A percentile compares a stretch with the other conserved stretches of the same genome.
phyloP scores from a whole-genome alignment of 371 early-diverging fungal species.

The Mucor ambiguus region DNA sequence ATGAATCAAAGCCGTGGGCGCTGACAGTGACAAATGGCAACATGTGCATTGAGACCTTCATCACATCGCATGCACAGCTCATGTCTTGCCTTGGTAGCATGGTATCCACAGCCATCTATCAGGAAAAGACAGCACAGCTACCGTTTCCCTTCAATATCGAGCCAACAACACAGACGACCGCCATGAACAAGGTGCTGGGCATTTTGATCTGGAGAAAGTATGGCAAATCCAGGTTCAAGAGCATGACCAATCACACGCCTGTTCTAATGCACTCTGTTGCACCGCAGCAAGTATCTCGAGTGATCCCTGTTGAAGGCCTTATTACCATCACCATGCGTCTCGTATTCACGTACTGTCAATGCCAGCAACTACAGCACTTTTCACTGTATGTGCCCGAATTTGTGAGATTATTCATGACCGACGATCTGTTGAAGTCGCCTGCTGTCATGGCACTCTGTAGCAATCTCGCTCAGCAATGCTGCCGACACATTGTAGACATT shows the following conservation, averaged over 20 bases:
- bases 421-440: conserved; percentile 19
- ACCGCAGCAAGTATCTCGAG: not conserved
- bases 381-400: conserved; percentile 29
- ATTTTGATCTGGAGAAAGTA: conserved; percentile 38
- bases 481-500: conserved; percentile 24
- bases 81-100: conserved; percentile 27
- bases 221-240: conserved; percentile 34
- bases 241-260: conserved; percentile 15
- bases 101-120: conserved; percentile 21
- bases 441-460: conserved; percentile 39
- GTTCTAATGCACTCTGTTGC: conserved; percentile 1
- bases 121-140: conserved; percentile 19
- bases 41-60: conserved; percentile 35
- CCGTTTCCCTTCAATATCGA: conserved; percentile 1
- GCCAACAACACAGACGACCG: not conserved
- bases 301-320: conserved; percentile 5
- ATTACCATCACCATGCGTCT: conserved; percentile 18
- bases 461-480: conserved; percentile 23
- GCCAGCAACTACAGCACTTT: conserved; percentile 31
- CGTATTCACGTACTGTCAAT: conserved; percentile 29
- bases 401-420: conserved; percentile 18
- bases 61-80: conserved; percentile 34
- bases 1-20: conserved; percentile 21
- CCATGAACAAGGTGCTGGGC: conserved; percentile 13
- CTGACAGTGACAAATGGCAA: conserved; percentile 35